Conservation (phyloP, 495 filamentous ascomycete species). For the Astrocystis sublimbata region DNA sequence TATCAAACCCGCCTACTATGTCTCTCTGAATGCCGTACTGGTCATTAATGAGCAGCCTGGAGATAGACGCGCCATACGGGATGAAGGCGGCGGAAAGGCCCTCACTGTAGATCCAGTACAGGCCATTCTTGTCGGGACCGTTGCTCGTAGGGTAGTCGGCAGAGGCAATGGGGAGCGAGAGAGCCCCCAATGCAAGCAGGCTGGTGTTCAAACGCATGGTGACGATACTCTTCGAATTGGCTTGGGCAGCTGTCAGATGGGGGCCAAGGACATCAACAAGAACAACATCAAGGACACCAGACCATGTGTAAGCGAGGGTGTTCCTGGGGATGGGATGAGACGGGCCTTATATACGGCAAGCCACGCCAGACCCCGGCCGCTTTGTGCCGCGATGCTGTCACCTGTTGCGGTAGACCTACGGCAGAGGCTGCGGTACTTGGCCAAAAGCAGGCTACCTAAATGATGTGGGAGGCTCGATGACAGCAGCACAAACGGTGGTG, state of each 20-base stretch:
- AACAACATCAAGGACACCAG: too few relatives aligned
- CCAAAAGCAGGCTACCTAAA: background rate
- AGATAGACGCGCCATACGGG: constrained; percentile 75
- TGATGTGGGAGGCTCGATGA: background rate
- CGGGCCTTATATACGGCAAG: constrained; percentile 1
- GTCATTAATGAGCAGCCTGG: constrained; percentile 73
- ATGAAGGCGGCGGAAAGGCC: constrained; percentile 76
- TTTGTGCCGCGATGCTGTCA: background rate
- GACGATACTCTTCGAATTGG: background rate
- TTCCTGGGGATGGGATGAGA: background rate
- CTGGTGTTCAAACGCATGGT: constrained; percentile 33
- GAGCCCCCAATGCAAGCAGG: constrained; percentile 29
- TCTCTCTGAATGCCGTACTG: constrained; percentile 64
- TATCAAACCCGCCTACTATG: constrained; percentile 77
- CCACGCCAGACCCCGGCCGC: background rate
- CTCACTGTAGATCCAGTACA: constrained; percentile 71
- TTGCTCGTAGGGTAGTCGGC: constrained; percentile 22
- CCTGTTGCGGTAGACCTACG: background rate
- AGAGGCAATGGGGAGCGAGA: constrained; percentile 29
- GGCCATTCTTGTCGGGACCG: constrained; percentile 50
- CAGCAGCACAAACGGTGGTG: background rate
- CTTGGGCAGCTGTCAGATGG: background rate
- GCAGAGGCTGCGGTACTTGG: background rate
- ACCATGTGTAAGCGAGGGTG: background rate
- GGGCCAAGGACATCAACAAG: background rate